A percentile compares a stretch with the other conserved stretches of the same genome.
phyloP scores from a whole-genome alignment of 2,329 filamentous ascomycete species.

The Penicillium sp. region DNA sequence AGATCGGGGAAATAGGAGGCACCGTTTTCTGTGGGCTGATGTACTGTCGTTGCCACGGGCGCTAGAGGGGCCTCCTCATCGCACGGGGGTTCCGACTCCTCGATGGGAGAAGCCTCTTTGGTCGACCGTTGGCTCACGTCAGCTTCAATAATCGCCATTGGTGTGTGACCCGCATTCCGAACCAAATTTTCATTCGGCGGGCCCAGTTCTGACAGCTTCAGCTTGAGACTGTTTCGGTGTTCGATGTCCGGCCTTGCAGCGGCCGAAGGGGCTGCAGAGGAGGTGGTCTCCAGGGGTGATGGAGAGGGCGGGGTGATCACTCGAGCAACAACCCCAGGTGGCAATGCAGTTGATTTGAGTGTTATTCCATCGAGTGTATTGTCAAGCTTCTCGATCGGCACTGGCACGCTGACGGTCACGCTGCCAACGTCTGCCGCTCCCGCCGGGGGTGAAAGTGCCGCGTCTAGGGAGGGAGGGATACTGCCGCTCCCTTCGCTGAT shows the following conservation, averaged over 20 bases:
- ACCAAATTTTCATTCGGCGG: slow-evolving; percentile 45
- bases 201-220: slow-evolving; percentile 42
- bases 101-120: slow-evolving; percentile 26
- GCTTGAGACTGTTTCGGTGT: slow-evolving; percentile 36
- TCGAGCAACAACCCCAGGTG: slow-evolving; percentile 47
- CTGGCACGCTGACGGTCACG: slow-evolving; percentile 39
- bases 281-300: slow-evolving; percentile 31
- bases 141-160: slow-evolving; percentile 47
- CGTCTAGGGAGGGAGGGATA: slow-evolving; percentile 42
- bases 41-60: slow-evolving; percentile 34
- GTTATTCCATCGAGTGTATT: slow-evolving; percentile 52
- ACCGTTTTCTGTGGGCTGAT: slow-evolving; percentile 42
- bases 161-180: slow-evolving; percentile 50
- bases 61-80: slow-evolving; percentile 39
- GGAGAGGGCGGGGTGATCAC: slow-evolving; percentile 48
- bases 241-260: slow-evolving; percentile 29
- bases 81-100: slow-evolving; percentile 22
- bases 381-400: slow-evolving; percentile 53
- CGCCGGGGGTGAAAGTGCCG: slow-evolving; percentile 43
- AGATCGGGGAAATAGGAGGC: slow-evolving; percentile 48
- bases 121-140: slow-evolving; percentile 32
- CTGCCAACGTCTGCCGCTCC: slow-evolving; percentile 36
- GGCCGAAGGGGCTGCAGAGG: slow-evolving; percentile 30
- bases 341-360: slow-evolving; percentile 50
- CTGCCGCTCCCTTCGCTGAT: slow-evolving; percentile 36